Percentiles rank a stretch among this genome's conserved stretches.
Evolutionary conservation across 2,329 filamentous ascomycete species (phyloP).

Genomic region (Blastomyces emzantsi): DNA sequence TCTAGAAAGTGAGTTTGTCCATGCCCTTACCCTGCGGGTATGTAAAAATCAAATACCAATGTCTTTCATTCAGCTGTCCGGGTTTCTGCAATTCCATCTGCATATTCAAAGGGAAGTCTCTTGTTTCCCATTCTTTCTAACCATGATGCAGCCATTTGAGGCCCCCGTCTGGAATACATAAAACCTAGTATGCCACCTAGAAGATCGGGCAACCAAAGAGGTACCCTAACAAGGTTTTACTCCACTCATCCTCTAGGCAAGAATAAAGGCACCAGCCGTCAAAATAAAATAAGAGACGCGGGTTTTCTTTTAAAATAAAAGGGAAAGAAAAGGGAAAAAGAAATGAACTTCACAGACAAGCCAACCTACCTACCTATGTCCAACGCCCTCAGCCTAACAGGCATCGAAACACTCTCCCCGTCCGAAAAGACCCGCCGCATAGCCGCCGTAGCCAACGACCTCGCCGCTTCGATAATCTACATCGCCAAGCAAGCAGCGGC

Average conservation of each 20-base stretch:
- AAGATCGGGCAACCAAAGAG: neutral
- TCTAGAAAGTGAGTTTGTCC: neutral
- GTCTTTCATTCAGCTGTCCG: neutral
- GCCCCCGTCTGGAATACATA: neutral
- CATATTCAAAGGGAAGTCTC: neutral
- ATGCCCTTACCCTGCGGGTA: neutral
- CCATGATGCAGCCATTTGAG: neutral
- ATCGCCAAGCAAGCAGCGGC: constrained; percentile 23
- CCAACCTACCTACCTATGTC: neutral
- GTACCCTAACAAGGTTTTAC: too few relatives aligned
- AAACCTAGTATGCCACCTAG: neutral
- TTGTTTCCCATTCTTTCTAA: neutral
- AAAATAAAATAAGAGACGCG: too few relatives aligned
- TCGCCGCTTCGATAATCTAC: constrained; percentile 23
- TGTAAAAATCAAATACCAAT: neutral
- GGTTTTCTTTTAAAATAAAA: neutral
- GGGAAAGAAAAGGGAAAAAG: neutral
- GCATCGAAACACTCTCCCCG: constrained; percentile 17
- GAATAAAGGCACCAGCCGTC: too few relatives aligned
- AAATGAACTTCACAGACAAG: neutral
- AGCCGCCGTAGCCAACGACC: constrained; percentile 24
- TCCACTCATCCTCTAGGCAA: too few relatives aligned
- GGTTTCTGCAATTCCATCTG: neutral
- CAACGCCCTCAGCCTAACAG: constrained; percentile 20
- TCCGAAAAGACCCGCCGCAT: constrained; percentile 21